Evolutionary conservation across 441 rosid species (phyloP).

Genomic region (Codiaeum variegatum): DNA sequence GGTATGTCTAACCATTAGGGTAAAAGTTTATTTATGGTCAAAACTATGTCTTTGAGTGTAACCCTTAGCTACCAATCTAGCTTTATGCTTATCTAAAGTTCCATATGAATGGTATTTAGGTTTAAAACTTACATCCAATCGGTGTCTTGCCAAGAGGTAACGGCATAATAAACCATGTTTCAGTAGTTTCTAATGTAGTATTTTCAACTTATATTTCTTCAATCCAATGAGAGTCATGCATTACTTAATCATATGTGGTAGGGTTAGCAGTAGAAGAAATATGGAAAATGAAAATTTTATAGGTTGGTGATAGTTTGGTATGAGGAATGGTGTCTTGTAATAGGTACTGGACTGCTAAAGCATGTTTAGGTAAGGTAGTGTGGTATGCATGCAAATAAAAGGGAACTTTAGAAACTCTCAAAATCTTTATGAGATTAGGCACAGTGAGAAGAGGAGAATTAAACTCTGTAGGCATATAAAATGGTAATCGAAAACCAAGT

Average conservation of each 20-base stretch:
- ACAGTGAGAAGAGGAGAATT: no score
- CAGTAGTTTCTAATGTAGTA: not conserved
- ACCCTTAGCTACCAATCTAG: not conserved
- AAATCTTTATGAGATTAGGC: no score
- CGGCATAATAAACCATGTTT: not conserved
- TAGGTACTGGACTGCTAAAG: no score
- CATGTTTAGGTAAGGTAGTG: no score
- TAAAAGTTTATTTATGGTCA: not conserved
- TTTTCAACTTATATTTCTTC: not conserved
- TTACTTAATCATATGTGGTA: not conserved
- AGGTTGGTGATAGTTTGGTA: not conserved
- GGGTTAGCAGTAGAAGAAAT: not conserved
- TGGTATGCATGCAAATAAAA: no score
- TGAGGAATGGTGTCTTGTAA: no score
- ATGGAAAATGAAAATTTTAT: no score
- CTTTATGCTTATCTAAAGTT: not conserved
- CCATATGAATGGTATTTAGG: not conserved
- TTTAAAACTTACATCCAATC: not conserved
- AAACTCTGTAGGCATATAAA: no score
- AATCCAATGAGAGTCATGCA: not conserved
- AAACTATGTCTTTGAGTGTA: not conserved
- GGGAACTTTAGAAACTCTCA: no score
- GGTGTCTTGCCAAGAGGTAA: not conserved
- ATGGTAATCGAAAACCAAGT: no score
- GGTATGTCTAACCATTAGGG: not conserved